Evolutionary conservation across 2,329 filamentous ascomycete genomes (phyloP).

Genomic region (Akanthomyces uredinophilus): DNA sequence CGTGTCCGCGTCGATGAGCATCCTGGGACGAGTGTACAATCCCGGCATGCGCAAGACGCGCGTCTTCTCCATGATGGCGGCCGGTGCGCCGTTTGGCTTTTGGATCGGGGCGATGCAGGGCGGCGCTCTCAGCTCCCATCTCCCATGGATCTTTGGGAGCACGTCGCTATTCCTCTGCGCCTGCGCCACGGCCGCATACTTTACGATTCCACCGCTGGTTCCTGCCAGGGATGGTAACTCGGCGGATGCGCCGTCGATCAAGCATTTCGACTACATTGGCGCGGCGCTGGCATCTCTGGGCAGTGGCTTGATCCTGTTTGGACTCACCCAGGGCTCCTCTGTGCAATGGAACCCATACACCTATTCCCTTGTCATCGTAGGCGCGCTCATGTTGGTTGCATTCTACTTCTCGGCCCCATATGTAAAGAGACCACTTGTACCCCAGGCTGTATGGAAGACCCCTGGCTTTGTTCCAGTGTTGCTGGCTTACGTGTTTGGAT

Average conservation of each 20-base stretch:
- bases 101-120: conserved; percentile 13
- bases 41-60: conserved; percentile 14
- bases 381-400: conserved; percentile 6
- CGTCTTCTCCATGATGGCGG: conserved; percentile 15
- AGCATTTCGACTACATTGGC: conserved; percentile 12
- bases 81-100: conserved; percentile 13
- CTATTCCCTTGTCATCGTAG: conserved; percentile 10
- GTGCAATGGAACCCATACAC: conserved; percentile 13
- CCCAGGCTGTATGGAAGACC: background rate
- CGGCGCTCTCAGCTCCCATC: conserved; percentile 11
- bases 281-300: conserved; percentile 9
- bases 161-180: conserved; percentile 13
- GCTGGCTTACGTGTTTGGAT: conserved; percentile 5
- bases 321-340: conserved; percentile 10
- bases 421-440: conserved; percentile 10
- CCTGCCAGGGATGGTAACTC: conserved; percentile 9
- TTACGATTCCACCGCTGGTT: conserved; percentile 9
- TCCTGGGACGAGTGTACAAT: conserved; percentile 14
- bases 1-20: conserved; percentile 14
- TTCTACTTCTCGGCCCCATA: background rate
- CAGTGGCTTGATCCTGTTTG: conserved; percentile 9
- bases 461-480: conserved; percentile 8
- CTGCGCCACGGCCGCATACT: conserved; percentile 2
- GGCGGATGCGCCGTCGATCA: conserved; percentile 4
- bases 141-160: conserved; percentile 16